Conservation (phyloP, 805 yeast species). For the Ogataea minuta region DNA sequence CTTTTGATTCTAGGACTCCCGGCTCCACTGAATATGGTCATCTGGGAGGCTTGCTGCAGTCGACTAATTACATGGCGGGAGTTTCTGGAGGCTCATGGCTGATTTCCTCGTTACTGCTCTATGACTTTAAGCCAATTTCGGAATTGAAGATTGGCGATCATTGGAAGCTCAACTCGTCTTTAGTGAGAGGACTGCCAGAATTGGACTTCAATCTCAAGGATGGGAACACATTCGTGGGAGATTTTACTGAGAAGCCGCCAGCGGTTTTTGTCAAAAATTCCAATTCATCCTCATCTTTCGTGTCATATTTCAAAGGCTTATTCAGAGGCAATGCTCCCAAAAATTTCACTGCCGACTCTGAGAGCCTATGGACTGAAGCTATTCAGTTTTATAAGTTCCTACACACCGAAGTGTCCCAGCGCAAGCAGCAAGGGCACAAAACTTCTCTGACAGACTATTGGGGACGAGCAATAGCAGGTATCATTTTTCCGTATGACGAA, state of each 20-base stretch:
- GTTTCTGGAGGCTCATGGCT: slow-evolving; percentile 76
- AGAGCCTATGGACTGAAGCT: slow-evolving; percentile 19
- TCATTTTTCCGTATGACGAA: slow-evolving; percentile 36
- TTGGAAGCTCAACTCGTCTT: slow-evolving; percentile 46
- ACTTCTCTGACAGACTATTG: slow-evolving; percentile 65
- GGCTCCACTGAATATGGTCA: slow-evolving; percentile 31
- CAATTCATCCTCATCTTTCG: slow-evolving; percentile 13
- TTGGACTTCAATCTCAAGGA: slow-evolving; percentile 38
- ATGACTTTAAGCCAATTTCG: slow-evolving; percentile 38
- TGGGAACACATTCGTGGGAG: neutral
- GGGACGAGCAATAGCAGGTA: slow-evolving; percentile 59
- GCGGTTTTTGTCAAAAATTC: slow-evolving; percentile 13
- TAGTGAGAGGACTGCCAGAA: slow-evolving; percentile 58
- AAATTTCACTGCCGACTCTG: slow-evolving; percentile 13
- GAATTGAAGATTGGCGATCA: slow-evolving; percentile 27
- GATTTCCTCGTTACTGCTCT: slow-evolving; percentile 45
- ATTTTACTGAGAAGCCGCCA: slow-evolving; percentile 3
- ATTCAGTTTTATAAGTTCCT: slow-evolving; percentile 49
- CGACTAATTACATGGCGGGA: slow-evolving; percentile 57
- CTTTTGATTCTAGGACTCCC: slow-evolving; percentile 48
- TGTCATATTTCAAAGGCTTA: slow-evolving; percentile 13
- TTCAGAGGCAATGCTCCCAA: slow-evolving; percentile 8
- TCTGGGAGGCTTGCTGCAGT: slow-evolving; percentile 53
- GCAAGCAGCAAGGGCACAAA: slow-evolving; percentile 51
- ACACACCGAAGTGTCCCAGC: slow-evolving; percentile 52